Conservation (phyloP, 108 stramenopile species). For the Parietichytrium sp. region DNA sequence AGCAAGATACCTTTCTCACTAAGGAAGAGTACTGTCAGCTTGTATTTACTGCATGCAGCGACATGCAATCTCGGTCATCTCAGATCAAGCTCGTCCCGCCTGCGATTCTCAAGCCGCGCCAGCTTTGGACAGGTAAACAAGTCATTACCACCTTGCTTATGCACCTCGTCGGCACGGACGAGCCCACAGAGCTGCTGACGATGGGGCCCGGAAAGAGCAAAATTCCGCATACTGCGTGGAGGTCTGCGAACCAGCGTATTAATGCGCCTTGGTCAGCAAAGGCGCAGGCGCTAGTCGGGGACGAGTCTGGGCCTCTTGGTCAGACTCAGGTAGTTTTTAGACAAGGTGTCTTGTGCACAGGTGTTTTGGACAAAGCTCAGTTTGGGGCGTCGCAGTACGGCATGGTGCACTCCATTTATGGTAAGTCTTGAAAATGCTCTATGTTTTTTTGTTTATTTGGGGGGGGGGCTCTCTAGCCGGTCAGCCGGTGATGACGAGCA, state of each 20-base stretch:
- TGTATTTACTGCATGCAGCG: conserved; percentile 67
- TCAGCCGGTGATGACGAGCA: too few relatives aligned
- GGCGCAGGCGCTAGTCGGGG: conserved; percentile 63
- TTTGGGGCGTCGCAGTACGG: conserved; percentile 81
- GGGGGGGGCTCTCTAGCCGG: too few relatives aligned
- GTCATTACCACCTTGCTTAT: conserved; percentile 72
- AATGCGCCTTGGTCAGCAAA: conserved; percentile 79
- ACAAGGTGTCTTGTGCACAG: conserved; percentile 83
- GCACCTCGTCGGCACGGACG: conserved; percentile 26
- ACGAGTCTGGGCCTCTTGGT: conserved; percentile 59
- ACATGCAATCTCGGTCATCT: conserved; percentile 51
- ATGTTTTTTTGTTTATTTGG: too few relatives aligned
- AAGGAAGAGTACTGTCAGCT: conserved; percentile 91
- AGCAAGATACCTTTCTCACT: conserved; percentile 83
- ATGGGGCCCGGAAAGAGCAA: conserved; percentile 83
- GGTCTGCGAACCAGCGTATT: neutral
- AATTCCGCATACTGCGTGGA: conserved; percentile 64
- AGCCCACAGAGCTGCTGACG: conserved; percentile 36
- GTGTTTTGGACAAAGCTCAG: conserved; percentile 94
- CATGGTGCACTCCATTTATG: conserved; percentile 88
- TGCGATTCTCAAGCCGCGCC: conserved; percentile 83
- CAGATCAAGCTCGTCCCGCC: conserved; percentile 86
- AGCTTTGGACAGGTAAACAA: conserved; percentile 95
- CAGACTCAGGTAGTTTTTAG: conserved; percentile 72
- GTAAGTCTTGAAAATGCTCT: too few relatives aligned